These are phyloP conservation scores for Fusarium marasasianum DNA, from an alignment of 2,329 filamentous ascomycete species.

Conservation along the genomic window DNA sequence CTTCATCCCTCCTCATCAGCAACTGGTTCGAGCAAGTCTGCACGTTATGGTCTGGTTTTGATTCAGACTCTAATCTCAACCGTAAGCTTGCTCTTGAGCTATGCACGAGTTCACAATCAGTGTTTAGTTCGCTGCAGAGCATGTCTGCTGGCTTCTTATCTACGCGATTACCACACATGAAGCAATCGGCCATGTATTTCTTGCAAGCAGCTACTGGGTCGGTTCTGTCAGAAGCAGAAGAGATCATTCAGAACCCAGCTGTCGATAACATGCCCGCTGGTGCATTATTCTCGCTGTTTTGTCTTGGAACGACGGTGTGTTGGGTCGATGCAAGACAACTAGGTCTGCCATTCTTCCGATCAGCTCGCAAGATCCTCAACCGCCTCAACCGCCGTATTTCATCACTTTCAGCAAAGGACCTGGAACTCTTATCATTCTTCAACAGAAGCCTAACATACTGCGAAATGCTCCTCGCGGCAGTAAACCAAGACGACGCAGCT, in stretches of 20 bases:
- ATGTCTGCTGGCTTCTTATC: constrained; percentile 53
- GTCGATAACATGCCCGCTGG: constrained; percentile 45
- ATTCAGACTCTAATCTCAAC: constrained; percentile 52
- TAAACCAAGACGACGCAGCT: constrained; percentile 42
- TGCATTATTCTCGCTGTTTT: constrained; percentile 51
- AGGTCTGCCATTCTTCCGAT: constrained; percentile 47
- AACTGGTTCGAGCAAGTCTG: constrained; percentile 55
- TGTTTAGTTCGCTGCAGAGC: constrained; percentile 52
- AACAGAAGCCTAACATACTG: constrained; percentile 52
- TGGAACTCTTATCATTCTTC: constrained; percentile 49
- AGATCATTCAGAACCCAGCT: constrained; percentile 32
- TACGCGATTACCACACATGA: constrained; percentile 48
- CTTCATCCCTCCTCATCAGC: constrained; percentile 47
- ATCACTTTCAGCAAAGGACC: constrained; percentile 29
- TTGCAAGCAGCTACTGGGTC: constrained; percentile 47
- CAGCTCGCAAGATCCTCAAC: constrained; percentile 40
- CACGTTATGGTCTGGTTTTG: constrained; percentile 53
- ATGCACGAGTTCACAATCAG: constrained; percentile 50
- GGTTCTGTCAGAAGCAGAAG: constrained; percentile 48
- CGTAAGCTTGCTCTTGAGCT: constrained; percentile 50
- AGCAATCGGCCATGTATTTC: constrained; percentile 47
- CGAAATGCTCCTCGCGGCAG: constrained; percentile 54
- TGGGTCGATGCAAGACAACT: constrained; percentile 51
- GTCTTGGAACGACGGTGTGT: constrained; percentile 52
- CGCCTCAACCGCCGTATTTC: constrained; percentile 38